phyloP scores from a whole-genome alignment of 441 rosid genomes.

The Jatropha multifida region DNA sequence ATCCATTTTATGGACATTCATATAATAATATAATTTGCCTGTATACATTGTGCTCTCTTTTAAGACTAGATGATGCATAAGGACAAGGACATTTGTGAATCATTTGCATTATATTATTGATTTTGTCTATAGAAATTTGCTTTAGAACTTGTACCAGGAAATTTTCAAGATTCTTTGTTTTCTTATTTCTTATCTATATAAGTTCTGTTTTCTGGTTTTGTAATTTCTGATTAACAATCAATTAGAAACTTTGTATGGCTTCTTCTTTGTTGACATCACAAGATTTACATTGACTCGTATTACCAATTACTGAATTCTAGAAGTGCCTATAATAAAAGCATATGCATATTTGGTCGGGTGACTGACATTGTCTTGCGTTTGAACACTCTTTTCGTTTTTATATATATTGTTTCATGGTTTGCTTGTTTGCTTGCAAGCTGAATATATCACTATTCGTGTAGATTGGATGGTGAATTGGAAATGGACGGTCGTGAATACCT shows the following conservation, averaged over 20 bases:
- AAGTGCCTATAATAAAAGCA: neutral
- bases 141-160: neutral
- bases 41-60: neutral
- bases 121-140: neutral
- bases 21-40: neutral
- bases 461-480: conserved; percentile 47
- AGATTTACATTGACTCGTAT: neutral
- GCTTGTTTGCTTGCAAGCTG: neutral
- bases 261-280: neutral
- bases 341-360: neutral
- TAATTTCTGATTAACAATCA: neutral
- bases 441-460: conserved; percentile 26
- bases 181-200: neutral
- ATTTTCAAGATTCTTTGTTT: neutral
- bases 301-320: neutral
- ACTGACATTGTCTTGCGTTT: neutral
- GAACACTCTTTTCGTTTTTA: neutral
- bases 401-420: too few species aligned
- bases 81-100: neutral
- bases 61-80: neutral
- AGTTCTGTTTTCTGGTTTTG: neutral
- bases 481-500: conserved; percentile 42
- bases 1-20: too few species aligned
- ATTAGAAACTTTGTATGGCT: neutral
- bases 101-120: neutral